Evolutionary conservation across 2,329 filamentous ascomycete genomes (phyloP).

Genomic region (Fusarium denticulatum): DNA sequence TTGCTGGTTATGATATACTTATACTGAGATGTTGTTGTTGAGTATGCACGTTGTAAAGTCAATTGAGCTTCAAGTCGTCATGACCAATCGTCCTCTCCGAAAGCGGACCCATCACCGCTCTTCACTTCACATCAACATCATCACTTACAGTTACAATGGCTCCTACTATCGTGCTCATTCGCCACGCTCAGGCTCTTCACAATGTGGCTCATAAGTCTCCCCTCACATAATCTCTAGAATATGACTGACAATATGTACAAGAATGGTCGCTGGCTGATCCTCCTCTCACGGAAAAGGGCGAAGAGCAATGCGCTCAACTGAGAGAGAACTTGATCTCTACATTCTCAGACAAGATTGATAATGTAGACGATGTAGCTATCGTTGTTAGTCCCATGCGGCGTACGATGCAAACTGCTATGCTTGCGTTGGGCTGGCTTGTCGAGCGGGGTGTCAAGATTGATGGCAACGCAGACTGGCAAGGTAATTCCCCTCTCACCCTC

Average conservation of each 20-base stretch:
- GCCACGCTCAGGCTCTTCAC: constrained; percentile 82
- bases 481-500: constrained; percentile 47
- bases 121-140: neutral
- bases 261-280: constrained; percentile 62
- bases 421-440: constrained; percentile 67
- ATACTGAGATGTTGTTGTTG: too few relatives aligned
- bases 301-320: constrained; percentile 59
- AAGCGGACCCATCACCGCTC: constrained; percentile 8
- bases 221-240: neutral
- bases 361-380: constrained; percentile 57
- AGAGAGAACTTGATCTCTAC: constrained; percentile 54
- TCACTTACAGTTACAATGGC: constrained; percentile 52
- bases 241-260: constrained; percentile 48
- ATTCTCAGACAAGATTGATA: constrained; percentile 47
- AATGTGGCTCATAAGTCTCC: constrained; percentile 61
- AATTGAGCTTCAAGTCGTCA: neutral
- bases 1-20: neutral
- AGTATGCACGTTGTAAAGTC: neutral
- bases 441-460: constrained; percentile 63
- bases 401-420: constrained; percentile 71
- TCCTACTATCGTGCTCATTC: constrained; percentile 78
- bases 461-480: constrained; percentile 72
- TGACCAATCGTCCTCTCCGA: constrained; percentile 2
- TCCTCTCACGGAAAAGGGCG: constrained; percentile 59
- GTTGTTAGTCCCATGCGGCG: constrained; percentile 72